phyloP scores from a whole-genome alignment of 768 basidiomycete genomes.

The Trametes cinnabarina region DNA sequence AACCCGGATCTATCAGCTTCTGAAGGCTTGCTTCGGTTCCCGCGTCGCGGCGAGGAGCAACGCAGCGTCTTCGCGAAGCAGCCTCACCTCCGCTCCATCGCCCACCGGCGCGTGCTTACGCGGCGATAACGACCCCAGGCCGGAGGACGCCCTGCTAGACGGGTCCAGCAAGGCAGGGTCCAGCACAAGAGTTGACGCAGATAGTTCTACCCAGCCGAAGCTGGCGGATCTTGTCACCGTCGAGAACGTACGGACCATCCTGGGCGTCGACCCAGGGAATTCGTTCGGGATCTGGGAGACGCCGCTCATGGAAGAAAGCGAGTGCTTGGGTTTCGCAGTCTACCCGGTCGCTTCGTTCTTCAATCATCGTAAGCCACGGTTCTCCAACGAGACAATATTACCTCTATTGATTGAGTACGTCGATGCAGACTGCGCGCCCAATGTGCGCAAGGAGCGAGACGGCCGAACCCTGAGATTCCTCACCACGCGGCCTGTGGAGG shows the following conservation, averaged over 20 bases:
- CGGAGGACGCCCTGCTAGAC: background rate
- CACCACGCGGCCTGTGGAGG: slow-evolving; percentile 39
- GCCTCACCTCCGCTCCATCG: slow-evolving; percentile 3
- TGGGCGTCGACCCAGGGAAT: slow-evolving; percentile 63
- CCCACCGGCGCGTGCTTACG: background rate
- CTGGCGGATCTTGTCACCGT: slow-evolving; percentile 38
- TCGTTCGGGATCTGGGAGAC: slow-evolving; percentile 68
- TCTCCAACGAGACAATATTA: background rate
- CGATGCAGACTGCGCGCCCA: slow-evolving; percentile 49
- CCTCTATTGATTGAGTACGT: background rate
- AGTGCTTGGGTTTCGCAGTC: slow-evolving; percentile 64
- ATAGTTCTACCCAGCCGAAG: slow-evolving; percentile 23
- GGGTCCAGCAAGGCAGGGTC: slow-evolving; percentile 31
- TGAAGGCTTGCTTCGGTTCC: slow-evolving; percentile 29
- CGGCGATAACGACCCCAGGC: background rate
- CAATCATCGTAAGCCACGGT: slow-evolving; percentile 53
- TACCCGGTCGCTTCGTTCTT: slow-evolving; percentile 64
- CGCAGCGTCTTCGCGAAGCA: slow-evolving; percentile 12
- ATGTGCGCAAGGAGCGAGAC: slow-evolving; percentile 44
- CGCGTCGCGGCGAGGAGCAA: background rate
- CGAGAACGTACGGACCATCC: slow-evolving; percentile 47
- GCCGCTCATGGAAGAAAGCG: slow-evolving; percentile 40
- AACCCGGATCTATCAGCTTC: slow-evolving; percentile 53
- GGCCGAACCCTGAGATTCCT: slow-evolving; percentile 49
- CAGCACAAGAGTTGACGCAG: slow-evolving; percentile 1